phyloP scores from a whole-genome alignment of 352 stramenopile genomes.

The Stramenopiles sp. region DNA sequence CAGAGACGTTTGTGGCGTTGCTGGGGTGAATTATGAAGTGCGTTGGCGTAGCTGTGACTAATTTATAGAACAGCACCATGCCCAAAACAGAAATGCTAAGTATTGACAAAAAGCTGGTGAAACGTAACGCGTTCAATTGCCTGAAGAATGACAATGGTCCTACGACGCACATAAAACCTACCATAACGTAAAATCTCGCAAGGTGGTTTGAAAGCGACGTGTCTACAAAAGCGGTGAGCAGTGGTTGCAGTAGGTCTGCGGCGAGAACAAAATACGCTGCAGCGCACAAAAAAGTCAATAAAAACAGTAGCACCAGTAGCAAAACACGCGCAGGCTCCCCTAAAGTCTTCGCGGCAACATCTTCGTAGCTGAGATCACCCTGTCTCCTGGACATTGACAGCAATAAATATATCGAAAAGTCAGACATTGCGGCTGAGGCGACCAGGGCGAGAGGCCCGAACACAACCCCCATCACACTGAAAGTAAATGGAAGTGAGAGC shows the following conservation, averaged over 20 bases:
- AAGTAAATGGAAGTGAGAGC: constrained; percentile 51
- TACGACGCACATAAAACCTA: too few relatives aligned
- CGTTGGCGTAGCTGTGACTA: too few relatives aligned
- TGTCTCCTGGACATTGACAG: constrained; percentile 57
- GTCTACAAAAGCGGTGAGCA: constrained; percentile 45
- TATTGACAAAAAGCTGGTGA: too few relatives aligned
- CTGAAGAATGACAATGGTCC: constrained; percentile 46
- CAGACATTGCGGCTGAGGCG: constrained; percentile 42
- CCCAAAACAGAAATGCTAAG: too few relatives aligned
- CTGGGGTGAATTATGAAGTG: too few relatives aligned
- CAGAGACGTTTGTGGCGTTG: too few relatives aligned
- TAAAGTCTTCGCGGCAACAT: constrained; percentile 52
- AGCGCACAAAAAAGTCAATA: constrained; percentile 80
- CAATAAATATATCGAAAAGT: constrained; percentile 58
- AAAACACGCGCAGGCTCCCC: constrained; percentile 38
- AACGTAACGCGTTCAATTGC: constrained; percentile 48
- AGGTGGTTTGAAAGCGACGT: too few relatives aligned
- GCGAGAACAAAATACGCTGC: constrained; percentile 83
- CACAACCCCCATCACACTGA: constrained; percentile 51
- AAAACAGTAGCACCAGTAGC: constrained; percentile 53
- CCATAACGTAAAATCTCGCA: too few relatives aligned
- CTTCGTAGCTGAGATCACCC: constrained; percentile 51
- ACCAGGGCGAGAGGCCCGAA: constrained; percentile 50
- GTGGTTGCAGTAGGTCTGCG: constrained; percentile 68
- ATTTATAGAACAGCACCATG: too few relatives aligned